These are phyloP conservation scores for Aspergillus felis DNA, from an alignment of 2,329 filamentous ascomycete genomes.

Conservation along the genomic window DNA sequence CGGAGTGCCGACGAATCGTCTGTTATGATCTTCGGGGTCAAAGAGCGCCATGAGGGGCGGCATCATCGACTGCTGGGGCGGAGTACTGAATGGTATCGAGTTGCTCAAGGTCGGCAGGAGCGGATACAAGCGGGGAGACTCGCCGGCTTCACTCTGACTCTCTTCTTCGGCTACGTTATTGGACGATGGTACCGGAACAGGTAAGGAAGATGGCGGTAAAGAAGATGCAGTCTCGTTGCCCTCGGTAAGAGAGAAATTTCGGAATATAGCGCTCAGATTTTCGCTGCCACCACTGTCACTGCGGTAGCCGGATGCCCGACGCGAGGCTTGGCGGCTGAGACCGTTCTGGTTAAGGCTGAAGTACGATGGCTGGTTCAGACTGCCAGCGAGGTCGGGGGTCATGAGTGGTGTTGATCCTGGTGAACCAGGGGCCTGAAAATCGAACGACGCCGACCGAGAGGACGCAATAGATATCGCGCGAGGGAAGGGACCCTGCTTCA, in stretches of 20 bases:
- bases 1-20: conserved; percentile 92
- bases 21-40: conserved; percentile 87
- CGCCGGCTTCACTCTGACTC: conserved; percentile 64
- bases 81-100: conserved; percentile 35
- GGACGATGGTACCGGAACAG: conserved; percentile 28
- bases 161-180: conserved; percentile 67
- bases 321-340: conserved; percentile 57
- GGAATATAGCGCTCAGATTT: conserved; percentile 75
- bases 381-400: conserved; percentile 67
- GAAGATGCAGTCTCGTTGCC: conserved; percentile 42
- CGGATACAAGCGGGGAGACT: conserved; percentile 71
- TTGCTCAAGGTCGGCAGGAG: conserved; percentile 60
- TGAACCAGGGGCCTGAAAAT: conserved; percentile 75
- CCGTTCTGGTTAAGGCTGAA: conserved; percentile 64
- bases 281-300: conserved; percentile 94
- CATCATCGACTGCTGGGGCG: conserved; percentile 68
- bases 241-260: conserved; percentile 71
- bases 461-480: conserved; percentile 81
- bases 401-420: conserved; percentile 82
- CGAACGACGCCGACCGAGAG: conserved; percentile 89
- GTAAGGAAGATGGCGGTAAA: conserved; percentile 31
- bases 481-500: conserved; percentile 88
- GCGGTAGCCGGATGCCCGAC: conserved; percentile 72
- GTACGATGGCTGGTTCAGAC: conserved; percentile 83
- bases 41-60: conserved; percentile 92